These are phyloP conservation scores for Xylaria nigripes DNA, from an alignment of 495 filamentous ascomycete species.

Conservation along the genomic window DNA sequence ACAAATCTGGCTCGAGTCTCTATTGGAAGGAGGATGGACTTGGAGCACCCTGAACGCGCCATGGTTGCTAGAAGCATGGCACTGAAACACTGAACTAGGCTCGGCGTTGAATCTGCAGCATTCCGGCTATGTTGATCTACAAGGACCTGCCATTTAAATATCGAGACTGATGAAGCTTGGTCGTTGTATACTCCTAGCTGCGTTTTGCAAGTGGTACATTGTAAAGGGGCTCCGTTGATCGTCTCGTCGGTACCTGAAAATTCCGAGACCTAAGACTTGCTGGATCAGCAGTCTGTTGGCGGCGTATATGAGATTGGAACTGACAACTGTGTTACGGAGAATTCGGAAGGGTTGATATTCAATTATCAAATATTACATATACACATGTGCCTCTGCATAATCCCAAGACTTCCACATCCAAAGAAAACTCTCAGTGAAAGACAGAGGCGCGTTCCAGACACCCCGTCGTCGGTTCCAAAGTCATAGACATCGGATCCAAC, in stretches of 20 bases:
- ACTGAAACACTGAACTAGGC: conserved; percentile 38
- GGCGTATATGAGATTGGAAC: not conserved
- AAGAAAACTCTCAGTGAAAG: conserved; percentile 41
- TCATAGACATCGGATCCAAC: conserved; percentile 8
- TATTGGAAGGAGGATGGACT: conserved; percentile 39
- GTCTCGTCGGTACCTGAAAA: not conserved
- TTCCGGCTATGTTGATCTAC: conserved; percentile 17
- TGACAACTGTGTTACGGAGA: not conserved
- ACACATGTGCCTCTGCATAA: conserved; percentile 52
- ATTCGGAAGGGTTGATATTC: not conserved
- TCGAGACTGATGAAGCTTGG: conserved; percentile 29
- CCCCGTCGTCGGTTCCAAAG: conserved; percentile 20
- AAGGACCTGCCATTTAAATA: conserved; percentile 34
- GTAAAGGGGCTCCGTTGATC: conserved; percentile 24
- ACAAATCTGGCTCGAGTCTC: conserved; percentile 11
- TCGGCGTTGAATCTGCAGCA: conserved; percentile 13
- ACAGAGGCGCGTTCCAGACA: conserved; percentile 32
- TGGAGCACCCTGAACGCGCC: conserved; percentile 40
- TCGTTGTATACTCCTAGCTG: conserved; percentile 48
- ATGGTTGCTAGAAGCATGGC: conserved; percentile 39
- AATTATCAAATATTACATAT: not conserved
- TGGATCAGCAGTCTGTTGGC: conserved; percentile 6
- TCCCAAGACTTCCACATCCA: conserved; percentile 45
- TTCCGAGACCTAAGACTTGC: conserved; percentile 4
- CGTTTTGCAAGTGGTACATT: conserved; percentile 31